Percentiles rank a stretch among this genome's conserved stretches.
These are phyloP conservation scores for Fragosphaeria purpurea DNA, from an alignment of 2,329 filamentous ascomycete genomes.

Conservation along the genomic window DNA sequence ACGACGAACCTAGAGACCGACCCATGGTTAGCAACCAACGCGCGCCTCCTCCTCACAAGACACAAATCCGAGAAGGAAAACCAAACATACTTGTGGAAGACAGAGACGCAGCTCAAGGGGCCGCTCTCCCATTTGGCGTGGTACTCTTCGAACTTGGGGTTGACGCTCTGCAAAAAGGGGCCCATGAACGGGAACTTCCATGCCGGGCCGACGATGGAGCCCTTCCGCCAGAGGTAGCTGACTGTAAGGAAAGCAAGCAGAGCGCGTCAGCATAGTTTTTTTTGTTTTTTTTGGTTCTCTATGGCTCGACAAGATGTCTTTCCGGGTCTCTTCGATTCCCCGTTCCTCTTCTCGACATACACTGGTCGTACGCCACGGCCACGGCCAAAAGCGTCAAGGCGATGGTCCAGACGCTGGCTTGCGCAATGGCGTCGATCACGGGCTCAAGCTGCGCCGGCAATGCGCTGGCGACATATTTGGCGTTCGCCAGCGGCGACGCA, in stretches of 20 bases:
- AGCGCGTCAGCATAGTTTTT: neutral
- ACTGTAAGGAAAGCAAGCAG: constrained; percentile 36
- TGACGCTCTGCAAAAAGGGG: constrained; percentile 86
- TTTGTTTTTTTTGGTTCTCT: no score
- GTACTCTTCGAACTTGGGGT: constrained; percentile 88
- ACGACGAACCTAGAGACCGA: constrained; percentile 68
- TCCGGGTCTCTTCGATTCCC: no score
- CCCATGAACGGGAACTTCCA: constrained; percentile 83
- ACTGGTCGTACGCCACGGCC: constrained; percentile 78
- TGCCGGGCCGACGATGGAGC: constrained; percentile 61
- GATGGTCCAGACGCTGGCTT: constrained; percentile 51
- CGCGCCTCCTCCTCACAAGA: no score
- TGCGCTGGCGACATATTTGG: constrained; percentile 37
- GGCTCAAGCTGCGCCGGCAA: constrained; percentile 47
- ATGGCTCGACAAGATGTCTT: no score
- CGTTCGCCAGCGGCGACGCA: constrained; percentile 55
- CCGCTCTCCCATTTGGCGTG: constrained; percentile 87
- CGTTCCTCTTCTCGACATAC: constrained; percentile 35
- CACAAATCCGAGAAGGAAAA: no score
- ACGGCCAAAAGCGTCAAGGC: constrained; percentile 59
- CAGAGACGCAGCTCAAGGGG: constrained; percentile 88
- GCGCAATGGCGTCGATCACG: constrained; percentile 46
- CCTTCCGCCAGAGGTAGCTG: constrained; percentile 65
- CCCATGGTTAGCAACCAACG: neutral
- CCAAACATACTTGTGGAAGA: constrained; percentile 85